Conservation (phyloP, 345 rosid genomes). For the Gossypium raimondii region DNA sequence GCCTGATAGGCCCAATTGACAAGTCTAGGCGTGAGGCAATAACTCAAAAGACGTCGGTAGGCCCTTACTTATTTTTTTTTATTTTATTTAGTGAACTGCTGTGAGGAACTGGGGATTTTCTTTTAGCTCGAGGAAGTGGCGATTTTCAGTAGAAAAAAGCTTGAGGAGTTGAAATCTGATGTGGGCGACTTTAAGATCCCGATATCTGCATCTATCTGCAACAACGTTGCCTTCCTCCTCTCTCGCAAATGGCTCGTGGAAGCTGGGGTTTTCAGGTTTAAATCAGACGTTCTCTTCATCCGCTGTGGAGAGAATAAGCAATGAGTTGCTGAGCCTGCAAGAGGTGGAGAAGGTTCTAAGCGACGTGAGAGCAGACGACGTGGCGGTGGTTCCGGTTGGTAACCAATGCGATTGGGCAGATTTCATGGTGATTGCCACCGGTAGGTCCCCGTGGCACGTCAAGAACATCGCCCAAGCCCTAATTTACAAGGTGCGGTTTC, state of each 20-base stretch:
- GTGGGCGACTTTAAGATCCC: constrained; percentile 43
- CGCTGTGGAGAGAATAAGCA: neutral
- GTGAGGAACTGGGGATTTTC: too few species aligned
- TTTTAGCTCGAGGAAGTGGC: neutral
- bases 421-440: constrained; percentile 77
- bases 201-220: constrained; percentile 11
- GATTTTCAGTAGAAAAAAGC: neutral
- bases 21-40: too few species aligned
- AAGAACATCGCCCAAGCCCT: constrained; percentile 86
- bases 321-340: constrained; percentile 40
- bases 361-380: constrained; percentile 79
- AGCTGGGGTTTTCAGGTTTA: constrained; percentile 25
- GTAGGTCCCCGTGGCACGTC: constrained; percentile 87
- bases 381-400: constrained; percentile 55
- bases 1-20: too few species aligned
- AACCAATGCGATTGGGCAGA: constrained; percentile 65
- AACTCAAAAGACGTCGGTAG: too few species aligned
- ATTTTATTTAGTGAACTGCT: too few species aligned
- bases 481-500: constrained; percentile 43
- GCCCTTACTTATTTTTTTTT: too few species aligned
- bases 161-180: constrained; percentile 21
- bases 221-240: constrained; percentile 1
- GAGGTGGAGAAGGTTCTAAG: constrained; percentile 74
- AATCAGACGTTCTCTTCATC: constrained; percentile 21
- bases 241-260: constrained; percentile 21